A percentile compares a stretch with the other conserved stretches of the same genome.
Evolutionary conservation across 2,329 filamentous ascomycete species (phyloP).

Genomic region (Botrytis galanthina): DNA sequence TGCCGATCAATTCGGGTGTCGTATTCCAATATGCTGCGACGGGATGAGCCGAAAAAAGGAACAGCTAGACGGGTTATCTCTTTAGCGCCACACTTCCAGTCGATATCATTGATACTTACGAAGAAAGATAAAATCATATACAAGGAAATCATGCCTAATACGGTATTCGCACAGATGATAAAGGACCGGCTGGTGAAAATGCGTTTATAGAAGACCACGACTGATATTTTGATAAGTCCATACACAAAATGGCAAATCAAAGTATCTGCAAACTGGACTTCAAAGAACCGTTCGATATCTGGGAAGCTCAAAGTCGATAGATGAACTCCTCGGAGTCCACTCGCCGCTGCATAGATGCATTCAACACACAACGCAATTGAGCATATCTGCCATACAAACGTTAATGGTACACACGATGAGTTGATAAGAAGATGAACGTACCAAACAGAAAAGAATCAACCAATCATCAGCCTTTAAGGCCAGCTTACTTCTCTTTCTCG

Average conservation of each 20-base stretch:
- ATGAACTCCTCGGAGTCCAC: conserved; percentile 6
- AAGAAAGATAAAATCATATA: conserved; percentile 12
- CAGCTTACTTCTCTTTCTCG: conserved; percentile 9
- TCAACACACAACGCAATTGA: background rate
- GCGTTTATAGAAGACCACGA: conserved; percentile 13
- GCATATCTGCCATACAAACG: background rate
- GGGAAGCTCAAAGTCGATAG: conserved; percentile 6
- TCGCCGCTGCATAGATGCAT: conserved; percentile 11
- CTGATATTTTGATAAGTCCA: conserved; percentile 16
- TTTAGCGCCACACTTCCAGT: background rate
- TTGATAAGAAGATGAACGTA: background rate
- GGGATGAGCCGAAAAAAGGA: conserved; percentile 4
- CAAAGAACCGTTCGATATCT: conserved; percentile 5
- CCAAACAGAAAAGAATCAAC: conserved; percentile 10
- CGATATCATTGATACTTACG: background rate
- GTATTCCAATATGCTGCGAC: conserved; percentile 8
- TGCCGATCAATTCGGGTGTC: background rate
- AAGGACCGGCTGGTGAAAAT: conserved; percentile 11
- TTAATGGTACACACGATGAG: background rate
- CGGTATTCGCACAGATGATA: background rate
- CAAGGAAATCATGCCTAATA: conserved; percentile 6
- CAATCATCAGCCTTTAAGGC: conserved; percentile 14
- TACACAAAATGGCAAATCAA: conserved; percentile 17
- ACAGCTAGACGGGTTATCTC: background rate
- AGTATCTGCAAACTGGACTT: conserved; percentile 8